Evolutionary conservation across 208 protist genomes (phyloP), one percentile per base, ranked within the genome.

Genomic region (Herpetomonas muscarum): DNA sequence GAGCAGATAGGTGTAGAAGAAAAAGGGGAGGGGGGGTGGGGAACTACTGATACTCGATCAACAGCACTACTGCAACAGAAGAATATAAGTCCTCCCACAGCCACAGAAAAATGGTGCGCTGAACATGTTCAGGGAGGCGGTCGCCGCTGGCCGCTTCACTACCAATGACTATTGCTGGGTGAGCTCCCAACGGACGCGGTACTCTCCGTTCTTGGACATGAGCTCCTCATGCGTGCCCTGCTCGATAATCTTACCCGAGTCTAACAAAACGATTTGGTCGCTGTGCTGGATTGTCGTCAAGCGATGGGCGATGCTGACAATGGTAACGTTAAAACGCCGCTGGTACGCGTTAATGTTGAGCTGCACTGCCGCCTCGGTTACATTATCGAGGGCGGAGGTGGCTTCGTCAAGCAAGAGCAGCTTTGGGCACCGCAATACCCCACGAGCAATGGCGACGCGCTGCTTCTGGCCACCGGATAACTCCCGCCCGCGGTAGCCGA

Each of bases 351-450:
- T 66, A 48, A 91, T 85, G 46, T 66, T 67, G 2, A 52, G n/a
- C 70, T 92, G 84, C 64, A 94, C 84, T 54, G 62, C 52, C 32
- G 72, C 67, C 79, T 95, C 89, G 30, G 86, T 90, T 47, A 73
- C 74, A 42, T 79, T 79, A 73, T 95, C 89, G n/a, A 95, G 74
- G 21, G 85, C 82, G 34, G 69, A 80, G 29, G 89, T 95, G 10
- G 83, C 85, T 61, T 95, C 89, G 49, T 93, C 86, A 26, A 93
- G 74, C 49, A 93, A 78, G 47, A 93, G 45, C 46, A 92, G 50
- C 34, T 70, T 74, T 9, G 87, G 61, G 15, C 67, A 55, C 9
- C 84, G 78, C 62, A 89, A 69, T 63, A 92, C 64, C 13, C 78
- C 80, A 26, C 84, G 73, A 28, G 85, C 85, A 22, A 88, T 75